Evolutionary conservation across 768 basidiomycete species (phyloP).

Genomic region (Panus rudis): DNA sequence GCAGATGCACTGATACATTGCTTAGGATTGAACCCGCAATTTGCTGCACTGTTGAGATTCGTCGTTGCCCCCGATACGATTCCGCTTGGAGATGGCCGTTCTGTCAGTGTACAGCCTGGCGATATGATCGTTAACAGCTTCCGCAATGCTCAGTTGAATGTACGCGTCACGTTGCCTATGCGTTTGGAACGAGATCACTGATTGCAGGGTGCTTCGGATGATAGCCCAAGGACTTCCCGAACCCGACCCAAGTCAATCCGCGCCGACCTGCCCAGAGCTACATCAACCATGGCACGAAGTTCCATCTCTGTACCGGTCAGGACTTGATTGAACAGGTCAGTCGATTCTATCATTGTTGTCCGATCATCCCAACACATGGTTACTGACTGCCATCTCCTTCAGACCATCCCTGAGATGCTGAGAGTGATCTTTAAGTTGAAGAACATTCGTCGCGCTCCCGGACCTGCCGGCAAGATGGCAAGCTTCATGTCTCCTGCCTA

Average conservation of each 20-base stretch:
- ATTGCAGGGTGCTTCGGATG: neutral
- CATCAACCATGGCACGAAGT: constrained; percentile 26
- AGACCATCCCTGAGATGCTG: constrained; percentile 33
- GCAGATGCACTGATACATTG: neutral
- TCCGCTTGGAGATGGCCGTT: constrained; percentile 28
- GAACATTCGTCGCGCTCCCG: constrained; percentile 41
- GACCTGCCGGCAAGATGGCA: constrained; percentile 33
- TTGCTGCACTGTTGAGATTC: constrained; percentile 34
- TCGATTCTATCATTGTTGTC: constrained; percentile 21
- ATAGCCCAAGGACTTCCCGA: constrained; percentile 36
- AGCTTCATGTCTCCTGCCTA: constrained; percentile 29
- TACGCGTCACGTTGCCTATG: constrained; percentile 6
- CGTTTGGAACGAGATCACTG: constrained; percentile 13
- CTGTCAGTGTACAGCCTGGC: constrained; percentile 32
- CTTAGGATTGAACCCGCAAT: constrained; percentile 27
- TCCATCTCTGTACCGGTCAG: constrained; percentile 35
- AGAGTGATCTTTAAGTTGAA: constrained; percentile 37
- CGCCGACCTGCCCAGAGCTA: constrained; percentile 27
- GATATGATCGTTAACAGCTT: constrained; percentile 36
- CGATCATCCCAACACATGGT: neutral
- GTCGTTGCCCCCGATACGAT: constrained; percentile 28
- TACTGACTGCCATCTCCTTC: neutral
- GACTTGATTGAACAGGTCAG: constrained; percentile 29
- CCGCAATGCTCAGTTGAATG: constrained; percentile 38
- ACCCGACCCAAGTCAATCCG: constrained; percentile 34